These are phyloP conservation scores for Saccharomyces hybrid DNA, from an alignment of 1,139 yeast species.

Conservation along the genomic window DNA sequence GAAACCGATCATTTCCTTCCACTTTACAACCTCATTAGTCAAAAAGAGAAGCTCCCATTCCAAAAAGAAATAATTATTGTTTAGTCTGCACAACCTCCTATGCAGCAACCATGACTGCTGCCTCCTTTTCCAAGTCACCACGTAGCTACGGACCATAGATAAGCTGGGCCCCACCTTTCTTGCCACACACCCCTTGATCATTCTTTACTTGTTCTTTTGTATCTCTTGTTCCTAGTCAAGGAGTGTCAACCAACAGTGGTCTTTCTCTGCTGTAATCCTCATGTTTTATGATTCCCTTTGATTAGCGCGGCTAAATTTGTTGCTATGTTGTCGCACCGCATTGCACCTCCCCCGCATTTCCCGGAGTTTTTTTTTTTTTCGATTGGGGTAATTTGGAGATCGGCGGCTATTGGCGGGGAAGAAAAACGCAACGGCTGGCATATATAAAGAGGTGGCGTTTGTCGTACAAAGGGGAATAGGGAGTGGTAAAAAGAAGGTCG, in stretches of 20 bases:
- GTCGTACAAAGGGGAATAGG: neutral
- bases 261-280: neutral
- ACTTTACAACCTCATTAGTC: neutral
- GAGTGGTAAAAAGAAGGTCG: neutral
- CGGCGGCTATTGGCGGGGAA: neutral
- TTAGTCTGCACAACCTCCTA: neutral
- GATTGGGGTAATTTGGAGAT: neutral
- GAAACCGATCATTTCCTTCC: neutral
- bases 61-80: neutral
- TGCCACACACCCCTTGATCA: neutral
- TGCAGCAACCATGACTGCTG: neutral
- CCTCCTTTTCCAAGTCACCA: neutral
- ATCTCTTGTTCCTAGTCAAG: neutral
- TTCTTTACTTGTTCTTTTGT: neutral
- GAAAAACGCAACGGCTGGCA: neutral
- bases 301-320: neutral
- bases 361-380: neutral
- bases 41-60: neutral
- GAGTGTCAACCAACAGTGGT: neutral
- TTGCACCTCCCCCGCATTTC: neutral
- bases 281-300: neutral
- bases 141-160: neutral
- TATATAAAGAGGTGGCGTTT: neutral
- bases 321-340: neutral
- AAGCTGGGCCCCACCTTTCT: no score